Evolutionary conservation across 1,139 yeast genomes (phyloP).

Genomic region (Blastobotrys raffinosifermentans): DNA sequence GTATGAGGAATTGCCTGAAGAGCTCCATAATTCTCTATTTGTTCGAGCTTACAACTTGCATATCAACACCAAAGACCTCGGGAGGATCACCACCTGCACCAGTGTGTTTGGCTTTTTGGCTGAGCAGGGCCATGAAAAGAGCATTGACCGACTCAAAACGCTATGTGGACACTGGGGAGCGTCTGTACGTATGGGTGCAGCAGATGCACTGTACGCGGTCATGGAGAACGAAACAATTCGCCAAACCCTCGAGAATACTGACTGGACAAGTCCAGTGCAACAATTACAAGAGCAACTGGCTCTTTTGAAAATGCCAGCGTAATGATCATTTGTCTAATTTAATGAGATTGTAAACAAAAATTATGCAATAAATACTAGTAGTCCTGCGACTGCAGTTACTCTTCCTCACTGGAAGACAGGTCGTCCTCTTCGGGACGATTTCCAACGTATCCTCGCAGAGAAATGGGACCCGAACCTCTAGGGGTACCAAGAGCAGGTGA

Average conservation of each 20-base stretch:
- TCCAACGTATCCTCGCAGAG: slow-evolving; percentile 21
- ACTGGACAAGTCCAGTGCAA: slow-evolving; percentile 11
- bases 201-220: slow-evolving; percentile 20
- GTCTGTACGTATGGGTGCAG: slow-evolving; percentile 22
- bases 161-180: slow-evolving; percentile 19
- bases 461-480: slow-evolving; percentile 17
- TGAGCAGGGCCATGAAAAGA: slow-evolving; percentile 13
- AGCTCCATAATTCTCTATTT: slow-evolving; percentile 11
- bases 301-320: slow-evolving; percentile 7
- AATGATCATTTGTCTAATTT: neutral
- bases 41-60: slow-evolving; percentile 21
- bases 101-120: slow-evolving; percentile 19
- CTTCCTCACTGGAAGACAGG: slow-evolving; percentile 25
- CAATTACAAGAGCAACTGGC: neutral
- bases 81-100: slow-evolving; percentile 15
- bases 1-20: slow-evolving; percentile 4
- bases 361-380: neutral
- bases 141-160: slow-evolving; percentile 16
- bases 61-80: slow-evolving; percentile 19
- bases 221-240: slow-evolving; percentile 5
- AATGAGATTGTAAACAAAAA: too few relatives aligned
- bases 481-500: slow-evolving; percentile 9
- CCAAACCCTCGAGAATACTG: slow-evolving; percentile 13
- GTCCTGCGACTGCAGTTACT: slow-evolving; percentile 10
- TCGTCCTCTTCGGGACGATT: slow-evolving; percentile 23